Evolutionary conservation across 2,329 filamentous ascomycete species (phyloP).

Genomic region (Colletotrichum coccodes): DNA sequence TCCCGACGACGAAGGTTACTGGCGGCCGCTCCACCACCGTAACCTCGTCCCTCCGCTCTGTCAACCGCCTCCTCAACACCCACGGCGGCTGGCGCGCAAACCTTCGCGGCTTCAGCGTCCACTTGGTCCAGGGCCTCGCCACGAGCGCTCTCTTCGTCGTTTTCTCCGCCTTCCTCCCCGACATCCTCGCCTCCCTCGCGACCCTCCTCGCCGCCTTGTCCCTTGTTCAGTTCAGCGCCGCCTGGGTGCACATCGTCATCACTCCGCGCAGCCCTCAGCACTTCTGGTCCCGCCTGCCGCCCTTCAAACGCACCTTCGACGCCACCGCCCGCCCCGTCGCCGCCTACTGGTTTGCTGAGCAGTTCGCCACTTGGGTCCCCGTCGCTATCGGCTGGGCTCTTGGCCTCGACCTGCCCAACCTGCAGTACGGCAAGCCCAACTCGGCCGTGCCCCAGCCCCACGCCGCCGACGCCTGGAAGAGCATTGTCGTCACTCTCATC

Average conservation of each 20-base stretch:
- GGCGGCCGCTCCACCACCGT: conserved; percentile 50
- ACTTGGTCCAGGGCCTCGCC: conserved; percentile 50
- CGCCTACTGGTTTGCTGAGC: conserved; percentile 67
- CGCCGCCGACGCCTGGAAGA: conserved; percentile 56
- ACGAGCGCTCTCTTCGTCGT: conserved; percentile 52
- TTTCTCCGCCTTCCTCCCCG: conserved; percentile 55
- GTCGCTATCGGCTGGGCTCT: conserved; percentile 46
- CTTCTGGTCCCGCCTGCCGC: conserved; percentile 77
- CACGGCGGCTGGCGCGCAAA: conserved; percentile 72
- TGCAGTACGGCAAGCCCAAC: conserved; percentile 46
- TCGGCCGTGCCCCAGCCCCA: conserved; percentile 48
- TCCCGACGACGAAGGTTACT: conserved; percentile 37
- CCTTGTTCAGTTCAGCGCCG: conserved; percentile 75
- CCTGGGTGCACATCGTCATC: conserved; percentile 90
- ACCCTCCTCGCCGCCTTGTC: conserved; percentile 68
- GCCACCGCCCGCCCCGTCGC: conserved; percentile 76
- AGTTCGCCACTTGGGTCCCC: conserved; percentile 60
- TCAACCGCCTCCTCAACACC: conserved; percentile 65
- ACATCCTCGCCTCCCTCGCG: conserved; percentile 57
- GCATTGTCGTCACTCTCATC: conserved; percentile 54
- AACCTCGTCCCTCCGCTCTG: conserved; percentile 62
- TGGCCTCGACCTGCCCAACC: conserved; percentile 51
- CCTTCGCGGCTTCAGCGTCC: conserved; percentile 74
- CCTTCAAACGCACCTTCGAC: conserved; percentile 70
- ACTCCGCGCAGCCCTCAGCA: conserved; percentile 70